Evolutionary conservation across 1,139 yeast genomes (phyloP).

Genomic region (Sugiyamaella sp.): DNA sequence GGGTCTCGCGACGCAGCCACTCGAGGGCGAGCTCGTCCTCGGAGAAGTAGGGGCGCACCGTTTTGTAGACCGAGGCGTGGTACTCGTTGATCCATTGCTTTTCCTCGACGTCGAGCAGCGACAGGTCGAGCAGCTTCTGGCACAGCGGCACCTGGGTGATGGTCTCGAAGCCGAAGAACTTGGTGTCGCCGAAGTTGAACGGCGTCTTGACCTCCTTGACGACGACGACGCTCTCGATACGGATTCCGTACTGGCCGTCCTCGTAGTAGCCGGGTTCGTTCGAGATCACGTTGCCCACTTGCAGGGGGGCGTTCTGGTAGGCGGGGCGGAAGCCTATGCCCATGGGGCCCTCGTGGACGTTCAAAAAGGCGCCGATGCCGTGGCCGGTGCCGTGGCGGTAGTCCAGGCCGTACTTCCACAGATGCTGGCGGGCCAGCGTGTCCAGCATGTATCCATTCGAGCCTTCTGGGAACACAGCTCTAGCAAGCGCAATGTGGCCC

Average conservation of each 20-base stretch:
- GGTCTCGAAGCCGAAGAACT: slow-evolving; percentile 77
- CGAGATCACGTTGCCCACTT: slow-evolving; percentile 78
- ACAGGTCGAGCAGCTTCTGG: slow-evolving; percentile 60
- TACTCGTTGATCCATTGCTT: slow-evolving; percentile 67
- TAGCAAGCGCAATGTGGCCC: slow-evolving; percentile 84
- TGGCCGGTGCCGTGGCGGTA: slow-evolving; percentile 98
- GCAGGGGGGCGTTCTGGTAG: slow-evolving; percentile 46
- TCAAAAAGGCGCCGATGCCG: slow-evolving; percentile 91
- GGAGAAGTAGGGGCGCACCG: slow-evolving; percentile 52
- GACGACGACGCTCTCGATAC: slow-evolving; percentile 81
- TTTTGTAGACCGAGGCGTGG: slow-evolving; percentile 64
- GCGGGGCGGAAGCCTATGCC: slow-evolving; percentile 76
- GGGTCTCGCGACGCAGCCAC: slow-evolving; percentile 81
- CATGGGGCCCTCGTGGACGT: slow-evolving; percentile 96
- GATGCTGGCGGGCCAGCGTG: slow-evolving; percentile 81
- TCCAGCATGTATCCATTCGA: slow-evolving; percentile 85
- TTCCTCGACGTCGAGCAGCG: slow-evolving; percentile 64
- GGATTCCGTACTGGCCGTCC: slow-evolving; percentile 89
- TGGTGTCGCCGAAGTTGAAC: slow-evolving; percentile 52
- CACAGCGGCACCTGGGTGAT: slow-evolving; percentile 89
- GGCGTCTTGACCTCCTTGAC: slow-evolving; percentile 54
- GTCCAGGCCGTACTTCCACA: slow-evolving; percentile 88
- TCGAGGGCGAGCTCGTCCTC: slow-evolving; percentile 56
- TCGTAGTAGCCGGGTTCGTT: slow-evolving; percentile 97
- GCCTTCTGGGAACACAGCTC: slow-evolving; percentile 80